Evolutionary conservation across 345 rosid species (phyloP).

Genomic region (Melaleuca alternifolia): DNA sequence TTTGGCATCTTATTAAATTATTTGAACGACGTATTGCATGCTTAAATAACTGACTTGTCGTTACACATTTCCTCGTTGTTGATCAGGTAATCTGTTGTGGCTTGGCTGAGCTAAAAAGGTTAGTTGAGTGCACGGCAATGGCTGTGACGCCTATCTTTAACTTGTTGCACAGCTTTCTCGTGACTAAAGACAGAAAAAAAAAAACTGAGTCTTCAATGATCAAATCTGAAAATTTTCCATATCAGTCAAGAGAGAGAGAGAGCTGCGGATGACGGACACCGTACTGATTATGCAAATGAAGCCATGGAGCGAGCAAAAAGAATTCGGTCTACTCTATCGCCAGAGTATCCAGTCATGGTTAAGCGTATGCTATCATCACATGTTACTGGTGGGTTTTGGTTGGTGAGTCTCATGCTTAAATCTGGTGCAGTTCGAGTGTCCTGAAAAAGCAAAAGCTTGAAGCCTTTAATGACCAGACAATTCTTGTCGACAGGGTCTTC

Average conservation of each 20-base stretch:
- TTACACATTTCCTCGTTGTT: not conserved
- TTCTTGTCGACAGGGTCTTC: constrained; percentile 1
- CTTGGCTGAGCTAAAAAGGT: not conserved
- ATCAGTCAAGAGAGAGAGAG: not conserved
- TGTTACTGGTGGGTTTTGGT: constrained; percentile 17
- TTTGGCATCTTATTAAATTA: not conserved
- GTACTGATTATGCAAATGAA: not conserved
- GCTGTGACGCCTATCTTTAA: not conserved
- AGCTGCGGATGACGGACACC: not conserved
- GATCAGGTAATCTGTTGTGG: not conserved
- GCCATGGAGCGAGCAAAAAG: constrained; percentile 4
- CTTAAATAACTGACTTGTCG: not conserved
- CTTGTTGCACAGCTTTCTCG: not conserved
- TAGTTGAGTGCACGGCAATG: not conserved
- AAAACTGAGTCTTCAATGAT: not conserved
- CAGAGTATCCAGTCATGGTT: constrained; percentile 4
- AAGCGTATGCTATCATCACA: constrained; percentile 9
- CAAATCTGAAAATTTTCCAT: not conserved
- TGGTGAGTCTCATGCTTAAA: constrained; percentile 1
- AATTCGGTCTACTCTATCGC: not conserved
- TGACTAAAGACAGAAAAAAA: not conserved
- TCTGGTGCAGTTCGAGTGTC: not conserved
- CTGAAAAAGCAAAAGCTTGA: not conserved
- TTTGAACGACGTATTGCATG: not conserved
- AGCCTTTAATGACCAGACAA: not conserved